Evolutionary conservation across 2,329 filamentous ascomycete species (phyloP), one percentile per base, ranked within the genome.

Genomic region (Pseudogymnoascus sp.): DNA sequence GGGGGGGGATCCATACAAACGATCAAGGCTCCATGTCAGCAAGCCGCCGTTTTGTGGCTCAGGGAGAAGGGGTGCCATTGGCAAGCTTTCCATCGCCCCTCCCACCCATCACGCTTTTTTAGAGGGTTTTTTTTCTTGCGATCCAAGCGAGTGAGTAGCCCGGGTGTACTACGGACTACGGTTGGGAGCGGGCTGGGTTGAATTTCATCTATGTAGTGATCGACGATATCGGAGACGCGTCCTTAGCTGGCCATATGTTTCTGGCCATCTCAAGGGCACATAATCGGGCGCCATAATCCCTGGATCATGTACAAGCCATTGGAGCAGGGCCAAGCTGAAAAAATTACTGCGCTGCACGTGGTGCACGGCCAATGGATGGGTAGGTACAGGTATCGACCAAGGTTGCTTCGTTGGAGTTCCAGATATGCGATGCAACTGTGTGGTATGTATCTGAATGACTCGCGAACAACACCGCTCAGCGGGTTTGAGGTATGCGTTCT

Each of bases 151-250:
- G 47, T 6, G 23, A 26, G 4, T 4, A 3, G 7, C 8, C 47
- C 47, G 47, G 47, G 4, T 57, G 26, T 34, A 57, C 47, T 57
- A 34, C 47, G n/a, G 47, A n/a, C n/a, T n/a, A n/a, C n/a, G n/a
- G n/a, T n/a, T n/a, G n/a, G n/a, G n/a, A n/a, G n/a, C n/a, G n/a
- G n/a, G n/a, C n/a, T 29, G 18, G 47, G 47, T 26, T 57, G 31
- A 57, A 57, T 34, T 57, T 57, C 47, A 34, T 23, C 3, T 21
- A 31, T 34, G 4, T 34, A 34, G 51, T 1, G 51, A 57, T 34
- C 51, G 51, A 57, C 51, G 51, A 57, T 57, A 57, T 57, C 51
- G 51, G 47, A 57, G 26, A 10, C n/a, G 51, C 51, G 34, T 31
- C 11, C 36, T 37, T 14, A n/a, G 31, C 51, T 57, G 51, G 51